A percentile compares a stretch with the other conserved stretches of the same genome.
These are phyloP conservation scores for Coemansia javaensis DNA, from an alignment of 192 early-diverging fungal species.

Conservation along the genomic window DNA sequence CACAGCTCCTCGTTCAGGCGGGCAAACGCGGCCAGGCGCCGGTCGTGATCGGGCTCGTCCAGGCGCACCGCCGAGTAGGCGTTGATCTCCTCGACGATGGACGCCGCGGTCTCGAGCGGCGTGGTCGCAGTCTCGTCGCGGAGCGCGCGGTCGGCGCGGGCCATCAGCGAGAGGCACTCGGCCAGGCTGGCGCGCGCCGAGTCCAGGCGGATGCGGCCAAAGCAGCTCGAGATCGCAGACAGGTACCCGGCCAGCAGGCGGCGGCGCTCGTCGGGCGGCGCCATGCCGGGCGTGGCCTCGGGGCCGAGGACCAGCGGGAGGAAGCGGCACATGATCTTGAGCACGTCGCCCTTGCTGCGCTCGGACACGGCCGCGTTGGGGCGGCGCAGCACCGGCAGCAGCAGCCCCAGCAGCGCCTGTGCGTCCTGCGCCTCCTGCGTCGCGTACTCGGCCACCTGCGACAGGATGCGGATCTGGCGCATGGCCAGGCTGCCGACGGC, in stretches of 20 bases:
- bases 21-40: conserved; percentile 71
- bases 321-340: conserved; percentile 74
- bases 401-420: conserved; percentile 65
- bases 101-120: conserved; percentile 50
- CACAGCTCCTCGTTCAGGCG: conserved; percentile 68
- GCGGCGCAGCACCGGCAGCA: conserved; percentile 79
- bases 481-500: conserved; percentile 24
- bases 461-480: conserved; percentile 76
- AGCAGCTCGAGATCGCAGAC: conserved; percentile 61
- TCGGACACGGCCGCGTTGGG: conserved; percentile 68
- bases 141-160: conserved; percentile 50
- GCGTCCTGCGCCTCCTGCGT: conserved; percentile 60
- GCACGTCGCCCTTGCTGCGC: conserved; percentile 76
- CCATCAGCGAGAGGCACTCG: conserved; percentile 60
- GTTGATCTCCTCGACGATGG: conserved; percentile 72
- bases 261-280: conserved; percentile 8
- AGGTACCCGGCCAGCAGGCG: conserved; percentile 59
- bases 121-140: background rate
- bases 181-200: conserved; percentile 63
- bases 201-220: conserved; percentile 60
- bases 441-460: conserved; percentile 70
- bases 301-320: conserved; percentile 62
- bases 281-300: background rate
- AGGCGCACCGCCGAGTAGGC: conserved; percentile 66
- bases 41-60: conserved; percentile 85